Percentiles rank a stretch among this genome's conserved stretches.
phyloP scores from a whole-genome alignment of 2,329 filamentous ascomycete genomes.

The Colletotrichum falcatum region DNA sequence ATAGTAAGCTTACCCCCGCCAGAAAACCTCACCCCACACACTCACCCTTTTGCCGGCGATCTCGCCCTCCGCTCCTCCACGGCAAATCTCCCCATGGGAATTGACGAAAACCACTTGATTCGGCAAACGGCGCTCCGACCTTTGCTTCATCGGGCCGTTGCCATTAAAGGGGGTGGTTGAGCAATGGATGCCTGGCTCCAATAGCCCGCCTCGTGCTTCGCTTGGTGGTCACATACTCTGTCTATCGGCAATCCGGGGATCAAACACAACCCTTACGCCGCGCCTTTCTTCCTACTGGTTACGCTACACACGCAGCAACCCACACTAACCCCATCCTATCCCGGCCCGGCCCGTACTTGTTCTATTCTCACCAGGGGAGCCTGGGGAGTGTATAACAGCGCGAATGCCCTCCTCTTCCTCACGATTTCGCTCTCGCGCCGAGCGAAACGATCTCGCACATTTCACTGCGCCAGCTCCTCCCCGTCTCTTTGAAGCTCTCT shows the following conservation, averaged over 20 bases:
- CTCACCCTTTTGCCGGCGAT: no score
- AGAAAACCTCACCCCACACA: conserved; percentile 9
- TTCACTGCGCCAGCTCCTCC: neutral
- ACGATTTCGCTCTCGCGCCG: neutral
- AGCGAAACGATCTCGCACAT: conserved; percentile 9
- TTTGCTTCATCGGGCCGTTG: conserved; percentile 22
- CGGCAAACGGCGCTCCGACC: neutral
- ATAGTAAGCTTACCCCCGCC: neutral
- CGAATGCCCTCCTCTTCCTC: conserved; percentile 32
- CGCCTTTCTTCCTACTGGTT: neutral
- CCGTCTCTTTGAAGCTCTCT: no score
- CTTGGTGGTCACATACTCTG: neutral
- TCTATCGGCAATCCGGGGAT: neutral
- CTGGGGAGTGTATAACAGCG: conserved; percentile 35
- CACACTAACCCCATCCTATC: conserved; percentile 29
- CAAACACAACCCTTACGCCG: neutral
- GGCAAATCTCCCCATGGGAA: conserved; percentile 1
- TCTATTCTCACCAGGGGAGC: conserved; percentile 12
- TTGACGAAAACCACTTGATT: conserved; percentile 1
- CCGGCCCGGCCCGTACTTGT: conserved; percentile 5
- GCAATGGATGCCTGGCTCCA: neutral
- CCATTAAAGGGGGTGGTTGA: no score
- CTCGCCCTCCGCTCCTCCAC: conserved; percentile 31
- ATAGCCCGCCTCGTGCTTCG: conserved; percentile 16
- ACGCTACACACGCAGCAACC: neutral